Evolutionary conservation across 257 asterid species (phyloP), one percentile per base, ranked within the genome.

Genomic region (Solanum lycopersicoides): DNA sequence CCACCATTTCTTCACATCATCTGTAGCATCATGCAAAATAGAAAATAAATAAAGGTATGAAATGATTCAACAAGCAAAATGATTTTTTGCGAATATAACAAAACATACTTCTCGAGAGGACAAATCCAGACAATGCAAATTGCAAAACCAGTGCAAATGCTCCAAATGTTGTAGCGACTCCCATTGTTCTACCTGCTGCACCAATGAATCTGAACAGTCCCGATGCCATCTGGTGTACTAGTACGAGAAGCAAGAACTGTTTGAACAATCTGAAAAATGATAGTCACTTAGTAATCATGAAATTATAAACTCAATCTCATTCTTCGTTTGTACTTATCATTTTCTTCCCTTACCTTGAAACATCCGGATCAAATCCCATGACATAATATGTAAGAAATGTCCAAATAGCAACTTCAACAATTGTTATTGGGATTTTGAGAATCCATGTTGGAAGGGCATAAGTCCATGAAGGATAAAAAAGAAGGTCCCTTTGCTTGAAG

Each of bases 401-500:
- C 94, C 94, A 95, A 32, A 91, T 30, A 56, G 65, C 88, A 18
- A 91, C 94, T 89, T 95, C 98, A 63, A 92, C 0, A 28, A 93
- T 45, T 12, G 93, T 69, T 11, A 92, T 4, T 0, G 98, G 98
- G 82, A 94, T 89, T 88, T 92, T 93, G 86, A 93, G 90, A 77
- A 94, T 32, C 96, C 96, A 94, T 3, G 92, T 30, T 7, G 98
- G 98, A 60, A 95, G 80, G 30, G 92, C 95, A 88, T 91, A 94
- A 18, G 94, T 89, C 98, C 98, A 95, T 3, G 98, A 87, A 1
- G 98, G 98, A 86, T 82, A 95, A 63, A 95, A 93, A 41, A 53
- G 92, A 87, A 93, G 91, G 82, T 95, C 94, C 87, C 97, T 86
- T 86, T 95, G 98, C 88, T 95, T 95, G 90, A 92, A 95, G 89